These are phyloP conservation scores for Penicillium bovifimosum DNA, from an alignment of 495 filamentous ascomycete genomes.

Conservation along the genomic window DNA sequence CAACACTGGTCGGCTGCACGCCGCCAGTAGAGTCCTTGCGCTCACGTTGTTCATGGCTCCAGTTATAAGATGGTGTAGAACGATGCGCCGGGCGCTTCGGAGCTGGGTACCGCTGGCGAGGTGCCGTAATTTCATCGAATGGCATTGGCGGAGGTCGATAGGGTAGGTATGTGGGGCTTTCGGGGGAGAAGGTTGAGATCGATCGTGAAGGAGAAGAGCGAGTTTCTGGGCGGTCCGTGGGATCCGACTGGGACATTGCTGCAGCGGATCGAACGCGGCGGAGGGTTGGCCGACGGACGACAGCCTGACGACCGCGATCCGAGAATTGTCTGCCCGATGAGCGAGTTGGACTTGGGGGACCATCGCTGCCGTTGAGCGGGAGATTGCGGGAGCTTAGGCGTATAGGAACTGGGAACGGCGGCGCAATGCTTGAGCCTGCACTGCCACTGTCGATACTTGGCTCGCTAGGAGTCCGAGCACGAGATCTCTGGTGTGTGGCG, in stretches of 20 bases:
- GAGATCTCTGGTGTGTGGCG: conserved; percentile 57
- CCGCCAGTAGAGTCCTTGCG: conserved; percentile 52
- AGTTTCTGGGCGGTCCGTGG: conserved; percentile 43
- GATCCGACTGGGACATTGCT: conserved; percentile 52
- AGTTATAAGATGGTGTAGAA: conserved; percentile 17
- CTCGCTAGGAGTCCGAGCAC: conserved; percentile 70
- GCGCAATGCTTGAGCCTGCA: conserved; percentile 41
- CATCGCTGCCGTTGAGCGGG: conserved; percentile 67
- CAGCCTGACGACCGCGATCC: conserved; percentile 27
- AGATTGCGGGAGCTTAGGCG: conserved; percentile 80
- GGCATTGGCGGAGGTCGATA: conserved; percentile 62
- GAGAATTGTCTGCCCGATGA: conserved; percentile 42
- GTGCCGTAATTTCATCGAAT: conserved; percentile 63
- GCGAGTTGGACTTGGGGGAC: conserved; percentile 72
- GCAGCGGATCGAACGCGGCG: conserved; percentile 81
- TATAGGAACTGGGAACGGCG: conserved; percentile 87
- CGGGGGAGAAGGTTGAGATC: conserved; percentile 56
- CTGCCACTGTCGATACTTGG: conserved; percentile 52
- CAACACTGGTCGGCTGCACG: conserved; percentile 70
- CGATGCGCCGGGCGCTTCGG: conserved; percentile 21
- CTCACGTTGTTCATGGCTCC: conserved; percentile 21
- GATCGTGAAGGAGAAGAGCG: conserved; percentile 63
- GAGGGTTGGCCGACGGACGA: conserved; percentile 44
- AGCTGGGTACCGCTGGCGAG: conserved; percentile 25
- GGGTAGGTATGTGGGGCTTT: conserved; percentile 52